A percentile compares a stretch with the other conserved stretches of the same genome.
These are phyloP conservation scores for Orbilia quercus DNA, from an alignment of 2,329 filamentous ascomycete species.

Conservation along the genomic window DNA sequence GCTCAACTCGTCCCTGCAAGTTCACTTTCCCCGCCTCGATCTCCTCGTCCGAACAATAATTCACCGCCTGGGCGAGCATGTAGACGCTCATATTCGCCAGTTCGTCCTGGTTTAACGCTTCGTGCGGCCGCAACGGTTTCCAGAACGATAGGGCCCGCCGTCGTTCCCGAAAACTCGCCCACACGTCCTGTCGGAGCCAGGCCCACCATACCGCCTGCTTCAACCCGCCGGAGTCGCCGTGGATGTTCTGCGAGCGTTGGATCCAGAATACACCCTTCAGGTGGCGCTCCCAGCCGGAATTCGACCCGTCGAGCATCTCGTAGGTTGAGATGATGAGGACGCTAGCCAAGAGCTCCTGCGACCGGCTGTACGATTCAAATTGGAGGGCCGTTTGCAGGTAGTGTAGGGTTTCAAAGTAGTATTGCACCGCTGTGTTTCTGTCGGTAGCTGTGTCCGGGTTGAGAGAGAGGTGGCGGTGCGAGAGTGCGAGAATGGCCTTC, in stretches of 20 bases:
- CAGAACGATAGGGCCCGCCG: slow-evolving; percentile 71
- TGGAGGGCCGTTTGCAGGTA: slow-evolving; percentile 72
- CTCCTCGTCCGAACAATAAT: slow-evolving; percentile 70
- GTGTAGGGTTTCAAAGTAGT: slow-evolving; percentile 73
- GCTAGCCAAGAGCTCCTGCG: slow-evolving; percentile 71
- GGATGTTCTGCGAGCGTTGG: slow-evolving; percentile 71
- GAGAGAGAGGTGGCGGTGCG: slow-evolving; percentile 68
- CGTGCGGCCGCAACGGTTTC: slow-evolving; percentile 67
- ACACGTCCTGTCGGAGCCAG: slow-evolving; percentile 74
- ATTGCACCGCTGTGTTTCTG: slow-evolving; percentile 65
- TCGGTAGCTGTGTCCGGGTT: slow-evolving; percentile 61
- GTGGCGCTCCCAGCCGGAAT: slow-evolving; percentile 71
- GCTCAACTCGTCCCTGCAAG: slow-evolving; percentile 64
- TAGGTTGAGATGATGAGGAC: slow-evolving; percentile 72
- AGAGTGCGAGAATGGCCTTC: slow-evolving; percentile 70
- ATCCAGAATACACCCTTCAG: slow-evolving; percentile 75
- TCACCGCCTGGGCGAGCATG: slow-evolving; percentile 70
- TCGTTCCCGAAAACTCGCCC: slow-evolving; percentile 72
- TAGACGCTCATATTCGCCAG: slow-evolving; percentile 69
- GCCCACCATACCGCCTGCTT: slow-evolving; percentile 73
- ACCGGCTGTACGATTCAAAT: slow-evolving; percentile 70
- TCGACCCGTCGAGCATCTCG: slow-evolving; percentile 73
- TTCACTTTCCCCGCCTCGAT: slow-evolving; percentile 64
- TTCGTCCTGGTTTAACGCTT: slow-evolving; percentile 68
- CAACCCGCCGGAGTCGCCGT: slow-evolving; percentile 70